phyloP scores from a whole-genome alignment of 1,139 yeast genomes.

The Magnusiomyces tetraspermus region DNA sequence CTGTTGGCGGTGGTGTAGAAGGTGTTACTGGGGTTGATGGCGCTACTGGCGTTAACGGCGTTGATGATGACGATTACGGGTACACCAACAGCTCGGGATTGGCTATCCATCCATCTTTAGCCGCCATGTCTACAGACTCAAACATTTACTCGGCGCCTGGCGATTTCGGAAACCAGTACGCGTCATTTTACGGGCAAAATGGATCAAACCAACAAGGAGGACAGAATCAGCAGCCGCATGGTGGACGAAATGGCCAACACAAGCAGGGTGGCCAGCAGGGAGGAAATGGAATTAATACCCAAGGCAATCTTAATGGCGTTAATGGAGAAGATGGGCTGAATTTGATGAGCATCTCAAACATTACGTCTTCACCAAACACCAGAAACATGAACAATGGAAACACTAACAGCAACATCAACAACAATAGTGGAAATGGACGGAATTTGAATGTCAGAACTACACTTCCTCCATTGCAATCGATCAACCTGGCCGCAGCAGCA shows the following conservation, averaged over 20 bases:
- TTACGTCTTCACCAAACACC: neutral
- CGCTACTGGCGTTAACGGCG: neutral
- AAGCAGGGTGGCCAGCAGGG: no score
- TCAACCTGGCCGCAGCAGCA: neutral
- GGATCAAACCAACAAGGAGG: neutral
- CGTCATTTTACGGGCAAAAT: neutral
- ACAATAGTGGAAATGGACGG: neutral
- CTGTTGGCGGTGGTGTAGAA: neutral
- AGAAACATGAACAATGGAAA: neutral
- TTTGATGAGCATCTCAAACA: constrained; percentile 1
- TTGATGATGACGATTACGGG: neutral
- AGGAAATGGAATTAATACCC: no score
- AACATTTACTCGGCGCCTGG: neutral
- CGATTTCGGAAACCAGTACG: neutral
- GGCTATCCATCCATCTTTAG: constrained; percentile 7
- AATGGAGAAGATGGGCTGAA: neutral
- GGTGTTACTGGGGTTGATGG: neutral
- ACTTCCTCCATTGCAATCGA: neutral
- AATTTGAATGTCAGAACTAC: neutral
- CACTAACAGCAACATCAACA: neutral
- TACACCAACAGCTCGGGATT: neutral
- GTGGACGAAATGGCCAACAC: no score
- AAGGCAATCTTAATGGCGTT: neutral
- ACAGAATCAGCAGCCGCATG: no score
- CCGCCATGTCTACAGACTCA: constrained; percentile 4